Evolutionary conservation across 2,329 filamentous ascomycete genomes (phyloP), one percentile per base, ranked within the genome.

Genomic region (Monosporascus cannonballus): DNA sequence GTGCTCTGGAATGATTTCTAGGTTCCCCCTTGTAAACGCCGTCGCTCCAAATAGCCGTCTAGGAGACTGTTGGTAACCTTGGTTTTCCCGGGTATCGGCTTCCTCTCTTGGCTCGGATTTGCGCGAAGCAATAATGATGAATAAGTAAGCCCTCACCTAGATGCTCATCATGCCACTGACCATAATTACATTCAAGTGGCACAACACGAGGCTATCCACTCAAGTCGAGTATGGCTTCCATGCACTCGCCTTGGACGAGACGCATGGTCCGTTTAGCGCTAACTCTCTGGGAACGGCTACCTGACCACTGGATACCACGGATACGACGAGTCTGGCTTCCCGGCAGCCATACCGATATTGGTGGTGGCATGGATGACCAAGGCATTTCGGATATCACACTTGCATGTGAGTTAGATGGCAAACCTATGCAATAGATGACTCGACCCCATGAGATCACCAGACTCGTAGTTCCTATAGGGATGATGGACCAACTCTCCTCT

Each of bases 331-430:
- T 78, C 14, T 86, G 83, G 83, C 90, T 91, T 61, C 83, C 87
- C 0, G 87, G 87, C 6, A 81, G 79, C 48, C 87, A 91, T 63
- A 82, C 76, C 11, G 87, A 89, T 60, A 81, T 87, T 47, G 86
- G 86, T 4, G 86, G 86, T 34, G 86, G 86, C 2, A 87, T 80
- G 80, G 64, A 69, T 5, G 77, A 80, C 47, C 72, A 78, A 54
- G 75, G 74, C 17, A 58, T 71, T 14, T 64, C 68, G 49, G 62
- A 71, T 52, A 68, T 67, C 53, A 62, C 69, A 7, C 62, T 71
- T 54, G 68, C 69, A 9, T 70, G 67, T 68, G 38, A 56, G 67
- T 65, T 45, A 18, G 27, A 24, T 39, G 9, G 30, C 30, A 34
- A 34, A 34, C 9, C 47, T 42, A 18, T 20, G 4, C 46, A 25